Base-by-base conservation (phyloP, 2,329 filamentous ascomycete species). In the Gyromitra esculenta region DNA sequence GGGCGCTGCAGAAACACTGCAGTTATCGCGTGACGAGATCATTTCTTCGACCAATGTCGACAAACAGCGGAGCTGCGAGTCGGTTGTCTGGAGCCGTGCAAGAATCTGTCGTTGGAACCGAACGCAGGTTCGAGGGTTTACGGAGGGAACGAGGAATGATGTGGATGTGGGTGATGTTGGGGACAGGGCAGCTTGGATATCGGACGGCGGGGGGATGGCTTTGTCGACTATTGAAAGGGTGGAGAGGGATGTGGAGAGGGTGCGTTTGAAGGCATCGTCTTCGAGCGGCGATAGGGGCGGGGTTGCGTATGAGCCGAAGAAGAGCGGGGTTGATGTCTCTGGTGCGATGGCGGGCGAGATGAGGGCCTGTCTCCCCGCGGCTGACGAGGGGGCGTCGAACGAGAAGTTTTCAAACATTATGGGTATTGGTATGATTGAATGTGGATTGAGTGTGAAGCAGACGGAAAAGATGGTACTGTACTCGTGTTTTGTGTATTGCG, bases 331-430 rank as follows among this genome's bases (percentile, higher is more conserved):
- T 37, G 71, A 54, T 6, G 57, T 75, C n/a, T 77, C 72, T 64
- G 75, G 65, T 5, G 72, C 72, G 59, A 75, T 75, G 59, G 72
- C 45, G 2, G 72, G 72, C 11, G 72, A 75, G 39, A 71, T 63
- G 25, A 65, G 72, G 7, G 65, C 66, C 13, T 69, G 57, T 52
- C 72, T 75, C 9, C 72, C 18, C 39, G 48, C 50, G 18, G 72
- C 13, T 11, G 66, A 64, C 7, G 62, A 35, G 15, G 72, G 72
- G 21, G 72, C 41, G 21, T 75, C 72, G 21, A 77, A 77, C 15
- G 75, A 77, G 57, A 77, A 77, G 65, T 77, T 77, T 59, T 77
- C 75, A 60, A 77, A 77, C 75, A 77, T 77, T 57, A 5, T 50
- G n/a, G 43, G 13, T 25, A 57, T 73, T 31, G 21, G 39, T 21